Base-by-base conservation (phyloP, 2,329 filamentous ascomycete genomes). In the Emmonsiellopsis sp. region DNA sequence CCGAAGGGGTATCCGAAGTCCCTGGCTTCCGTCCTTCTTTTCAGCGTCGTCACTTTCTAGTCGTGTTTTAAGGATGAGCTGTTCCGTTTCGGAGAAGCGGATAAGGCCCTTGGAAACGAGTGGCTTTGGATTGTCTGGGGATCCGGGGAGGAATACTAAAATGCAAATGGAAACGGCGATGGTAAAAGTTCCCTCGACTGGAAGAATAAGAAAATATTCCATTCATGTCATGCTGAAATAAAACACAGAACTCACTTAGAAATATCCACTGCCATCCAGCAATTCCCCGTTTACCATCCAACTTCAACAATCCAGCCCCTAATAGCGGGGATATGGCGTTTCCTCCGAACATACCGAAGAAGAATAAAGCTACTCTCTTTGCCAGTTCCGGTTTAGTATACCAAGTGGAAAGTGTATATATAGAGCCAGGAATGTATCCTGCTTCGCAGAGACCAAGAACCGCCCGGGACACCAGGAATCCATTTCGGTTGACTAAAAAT, bases 271-370 rank as follows among this genome's bases (percentile, higher is more conserved):
- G 72, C 76, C 77, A 79, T 0, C 75, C 76, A 5, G 65, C 63
- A 5, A 79, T 56, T 0, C 73, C 72, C 2, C 67, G 58, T 9
- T 59, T 55, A 0, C 71, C 71, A 17, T 74, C 69, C 14, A 79
- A 64, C 51, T 69, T 74, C 6, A 79, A 58, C 6, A 79, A 73
- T 0, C 71, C 75, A 6, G 74, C 74, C 0, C 74, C 76, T 3
- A 80, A 62, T 1, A 79, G 64, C 0, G 76, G 74, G 31, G 72
- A 75, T 1, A 78, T 65, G 0, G 76, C 75, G 21, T 75, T 75
- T 0, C 75, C 76, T 0, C 75, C 71, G 54, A 79, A 77, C 71
- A 79, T 78, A 8, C 77, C 76, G 43, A 79, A 76, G 60, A 79
- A 80, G 54, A 79, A 74, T 0, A 79, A 58, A 1, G 76, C 74